Percentiles rank a stretch among this genome's conserved stretches.
phyloP scores from a whole-genome alignment of 371 early-diverging fungal species.

The Coemansia sp. region DNA sequence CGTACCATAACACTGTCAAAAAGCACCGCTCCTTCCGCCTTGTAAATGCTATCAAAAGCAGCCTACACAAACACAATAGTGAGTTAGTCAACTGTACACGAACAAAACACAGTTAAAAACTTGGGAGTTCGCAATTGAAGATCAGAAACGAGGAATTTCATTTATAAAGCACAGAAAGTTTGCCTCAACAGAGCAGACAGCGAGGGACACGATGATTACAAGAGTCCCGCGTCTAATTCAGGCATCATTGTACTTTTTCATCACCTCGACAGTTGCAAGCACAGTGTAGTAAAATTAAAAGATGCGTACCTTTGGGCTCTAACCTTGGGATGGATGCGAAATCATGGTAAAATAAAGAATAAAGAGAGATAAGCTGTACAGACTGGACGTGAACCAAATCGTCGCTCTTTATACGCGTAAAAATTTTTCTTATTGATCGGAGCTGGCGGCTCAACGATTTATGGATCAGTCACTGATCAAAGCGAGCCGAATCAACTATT shows the following conservation, averaged over 20 bases:
- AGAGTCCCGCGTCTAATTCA: conserved; percentile 50
- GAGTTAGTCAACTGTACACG: no score
- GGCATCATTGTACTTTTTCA: conserved; percentile 37
- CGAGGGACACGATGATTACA: conserved; percentile 45
- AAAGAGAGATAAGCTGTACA: not conserved
- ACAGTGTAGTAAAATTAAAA: not conserved
- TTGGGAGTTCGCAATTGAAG: not conserved
- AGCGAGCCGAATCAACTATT: no score
- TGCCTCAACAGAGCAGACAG: conserved; percentile 49
- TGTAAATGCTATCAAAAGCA: no score
- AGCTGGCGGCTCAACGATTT: no score
- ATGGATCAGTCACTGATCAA: no score
- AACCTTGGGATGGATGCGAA: not conserved
- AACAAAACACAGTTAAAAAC: not conserved
- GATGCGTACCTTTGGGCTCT: not conserved
- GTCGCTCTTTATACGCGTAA: no score
- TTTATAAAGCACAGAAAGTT: conserved; percentile 35
- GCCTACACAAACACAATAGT: no score
- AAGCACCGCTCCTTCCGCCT: no score
- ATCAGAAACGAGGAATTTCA: conserved; percentile 54
- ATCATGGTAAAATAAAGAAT: not conserved
- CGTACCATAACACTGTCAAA: not conserved
- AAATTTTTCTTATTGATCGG: no score
- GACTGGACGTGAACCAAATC: no score
- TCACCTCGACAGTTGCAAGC: conserved; percentile 31